These are phyloP conservation scores for Solanum hybrid DNA, from an alignment of 305 asterid genomes.

Conservation along the genomic window DNA sequence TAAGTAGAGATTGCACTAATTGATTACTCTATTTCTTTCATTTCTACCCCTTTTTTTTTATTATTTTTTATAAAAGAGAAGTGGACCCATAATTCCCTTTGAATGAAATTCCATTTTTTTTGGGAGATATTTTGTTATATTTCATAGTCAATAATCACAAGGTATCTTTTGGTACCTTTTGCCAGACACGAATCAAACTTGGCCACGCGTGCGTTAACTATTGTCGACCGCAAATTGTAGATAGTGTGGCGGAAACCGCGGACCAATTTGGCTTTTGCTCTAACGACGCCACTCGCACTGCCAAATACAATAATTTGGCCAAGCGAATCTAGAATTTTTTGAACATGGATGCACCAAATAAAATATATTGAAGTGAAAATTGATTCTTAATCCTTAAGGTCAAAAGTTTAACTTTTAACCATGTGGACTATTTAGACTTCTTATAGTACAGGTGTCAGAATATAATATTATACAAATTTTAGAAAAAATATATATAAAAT, in stretches of 20 bases:
- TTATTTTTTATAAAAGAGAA: not conserved
- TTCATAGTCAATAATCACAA: not conserved
- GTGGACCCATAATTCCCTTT: not conserved
- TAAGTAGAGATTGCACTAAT: not conserved
- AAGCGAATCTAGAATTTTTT: too few species aligned
- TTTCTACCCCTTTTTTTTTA: not conserved
- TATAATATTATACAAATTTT: too few species aligned
- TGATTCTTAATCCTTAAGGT: too few species aligned
- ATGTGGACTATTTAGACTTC: too few species aligned
- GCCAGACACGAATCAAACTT: not conserved
- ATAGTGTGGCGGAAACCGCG: not conserved
- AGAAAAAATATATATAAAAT: too few species aligned
- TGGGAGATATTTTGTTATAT: conserved; percentile 1
- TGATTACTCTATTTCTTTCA: not conserved
- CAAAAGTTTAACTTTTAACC: too few species aligned
- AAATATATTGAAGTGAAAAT: too few species aligned
- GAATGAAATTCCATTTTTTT: not conserved
- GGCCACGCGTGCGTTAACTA: too few species aligned
- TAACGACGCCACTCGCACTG: too few species aligned
- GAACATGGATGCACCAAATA: too few species aligned
- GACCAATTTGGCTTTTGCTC: not conserved
- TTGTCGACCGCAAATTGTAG: not conserved
- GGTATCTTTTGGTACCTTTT: not conserved
- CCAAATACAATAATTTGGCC: too few species aligned
- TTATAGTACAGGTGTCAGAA: too few species aligned